Percentiles rank a stretch among this genome's conserved stretches.
These are phyloP conservation scores for Claviceps maximensis DNA, from an alignment of 2,329 filamentous ascomycete species.

Conservation along the genomic window DNA sequence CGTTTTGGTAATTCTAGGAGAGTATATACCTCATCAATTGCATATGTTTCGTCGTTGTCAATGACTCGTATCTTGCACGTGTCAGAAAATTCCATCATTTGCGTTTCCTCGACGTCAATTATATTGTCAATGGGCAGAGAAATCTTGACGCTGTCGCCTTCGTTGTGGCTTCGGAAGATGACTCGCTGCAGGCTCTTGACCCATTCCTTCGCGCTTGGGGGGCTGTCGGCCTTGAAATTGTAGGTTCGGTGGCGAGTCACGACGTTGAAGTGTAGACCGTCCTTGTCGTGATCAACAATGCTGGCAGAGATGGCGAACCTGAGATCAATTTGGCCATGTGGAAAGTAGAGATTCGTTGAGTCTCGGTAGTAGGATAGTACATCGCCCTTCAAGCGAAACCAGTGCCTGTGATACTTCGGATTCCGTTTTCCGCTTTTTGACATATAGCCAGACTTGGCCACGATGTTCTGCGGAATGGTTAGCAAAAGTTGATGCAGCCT, in stretches of 20 bases:
- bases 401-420: conserved; percentile 77
- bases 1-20: not conserved
- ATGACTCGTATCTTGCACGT: conserved; percentile 89
- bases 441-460: conserved; percentile 77
- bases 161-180: conserved; percentile 90
- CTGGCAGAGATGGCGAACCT: conserved; percentile 83
- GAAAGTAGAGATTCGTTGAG: conserved; percentile 78
- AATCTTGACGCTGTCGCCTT: conserved; percentile 94
- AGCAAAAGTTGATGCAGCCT: conserved; percentile 4
- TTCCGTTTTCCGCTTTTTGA: conserved; percentile 81
- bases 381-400: conserved; percentile 86
- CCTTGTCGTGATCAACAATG: conserved; percentile 63
- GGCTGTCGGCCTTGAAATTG: conserved; percentile 79
- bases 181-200: conserved; percentile 87
- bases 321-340: conserved; percentile 80
- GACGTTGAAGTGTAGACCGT: conserved; percentile 64
- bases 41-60: conserved; percentile 87
- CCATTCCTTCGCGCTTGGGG: conserved; percentile 86
- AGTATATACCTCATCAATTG: conserved; percentile 67
- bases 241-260: conserved; percentile 74
- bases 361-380: conserved; percentile 82
- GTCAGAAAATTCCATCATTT: conserved; percentile 81
- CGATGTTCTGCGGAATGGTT: conserved; percentile 40
- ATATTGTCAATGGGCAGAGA: conserved; percentile 79
- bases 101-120: conserved; percentile 83